Conservation (phyloP, 352 stramenopile species). For the Poterioochromonas sp. region DNA sequence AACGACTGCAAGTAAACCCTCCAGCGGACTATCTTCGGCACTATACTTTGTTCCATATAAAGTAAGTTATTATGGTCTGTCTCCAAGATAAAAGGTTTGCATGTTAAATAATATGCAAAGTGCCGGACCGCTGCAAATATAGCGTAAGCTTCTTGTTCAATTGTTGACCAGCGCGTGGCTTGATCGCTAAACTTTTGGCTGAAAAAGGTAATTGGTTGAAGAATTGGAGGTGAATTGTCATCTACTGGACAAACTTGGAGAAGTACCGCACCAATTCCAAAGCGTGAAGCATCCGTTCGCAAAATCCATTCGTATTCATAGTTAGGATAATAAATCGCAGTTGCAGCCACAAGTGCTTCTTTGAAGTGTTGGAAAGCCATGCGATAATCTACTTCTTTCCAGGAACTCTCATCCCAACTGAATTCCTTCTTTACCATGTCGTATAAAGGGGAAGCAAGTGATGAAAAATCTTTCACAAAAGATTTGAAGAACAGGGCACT, state of each 20-base stretch:
- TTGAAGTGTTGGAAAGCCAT: background rate
- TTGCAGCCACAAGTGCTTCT: background rate
- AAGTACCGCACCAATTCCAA: background rate
- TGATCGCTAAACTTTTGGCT: background rate
- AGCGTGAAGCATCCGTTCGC: background rate
- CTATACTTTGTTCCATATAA: background rate
- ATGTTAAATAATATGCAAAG: slow-evolving; percentile 5
- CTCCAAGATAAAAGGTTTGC: slow-evolving; percentile 22
- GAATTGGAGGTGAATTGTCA: background rate
- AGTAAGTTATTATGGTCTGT: slow-evolving; percentile 24
- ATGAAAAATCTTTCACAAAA: background rate
- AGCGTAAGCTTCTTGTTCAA: background rate
- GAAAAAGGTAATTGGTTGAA: background rate
- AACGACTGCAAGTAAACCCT: slow-evolving; percentile 27
- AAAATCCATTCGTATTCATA: slow-evolving; percentile 16
- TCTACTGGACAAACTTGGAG: background rate
- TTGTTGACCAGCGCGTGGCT: background rate
- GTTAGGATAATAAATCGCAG: slow-evolving; percentile 19
- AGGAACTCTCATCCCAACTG: background rate
- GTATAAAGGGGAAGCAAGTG: background rate
- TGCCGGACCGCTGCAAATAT: slow-evolving; percentile 14
- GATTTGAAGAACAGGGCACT: slow-evolving; percentile 25
- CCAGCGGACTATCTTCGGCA: slow-evolving; percentile 27
- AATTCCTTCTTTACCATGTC: slow-evolving; percentile 19
- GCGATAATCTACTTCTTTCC: background rate